A percentile compares a stretch with the other conserved stretches of the same genome.
These are phyloP conservation scores for Posidonia oceanica DNA, from an alignment of 116 monocot species.

Conservation along the genomic window DNA sequence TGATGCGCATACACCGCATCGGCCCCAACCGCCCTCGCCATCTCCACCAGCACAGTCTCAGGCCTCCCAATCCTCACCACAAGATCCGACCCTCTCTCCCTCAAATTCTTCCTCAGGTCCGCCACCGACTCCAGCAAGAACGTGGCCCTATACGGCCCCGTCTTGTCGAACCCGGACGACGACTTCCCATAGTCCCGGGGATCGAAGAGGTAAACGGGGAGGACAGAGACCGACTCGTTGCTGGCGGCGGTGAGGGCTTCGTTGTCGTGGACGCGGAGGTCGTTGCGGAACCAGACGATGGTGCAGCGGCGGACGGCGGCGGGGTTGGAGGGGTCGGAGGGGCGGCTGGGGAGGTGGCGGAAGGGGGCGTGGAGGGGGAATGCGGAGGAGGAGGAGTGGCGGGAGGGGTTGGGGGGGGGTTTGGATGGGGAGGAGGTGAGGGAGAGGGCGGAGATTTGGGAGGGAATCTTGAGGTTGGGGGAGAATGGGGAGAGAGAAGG, in stretches of 20 bases:
- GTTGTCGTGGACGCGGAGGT: conserved; percentile 70
- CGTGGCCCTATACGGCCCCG: conserved; percentile 54
- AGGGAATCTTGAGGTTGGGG: conserved; percentile 26
- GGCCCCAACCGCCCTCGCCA: conserved; percentile 43
- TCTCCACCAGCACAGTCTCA: conserved; percentile 38
- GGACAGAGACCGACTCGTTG: conserved; percentile 49
- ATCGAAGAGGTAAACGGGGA: conserved; percentile 71
- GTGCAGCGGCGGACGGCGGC: conserved; percentile 46
- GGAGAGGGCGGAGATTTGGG: conserved; percentile 29
- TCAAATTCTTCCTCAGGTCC: conserved; percentile 39
- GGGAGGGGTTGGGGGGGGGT: not conserved
- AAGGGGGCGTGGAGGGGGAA: conserved; percentile 26
- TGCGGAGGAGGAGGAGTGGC: conserved; percentile 15
- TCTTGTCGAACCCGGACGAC: conserved; percentile 56
- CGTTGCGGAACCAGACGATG: conserved; percentile 58
- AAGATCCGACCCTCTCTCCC: conserved; percentile 51
- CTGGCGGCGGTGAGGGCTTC: conserved; percentile 44
- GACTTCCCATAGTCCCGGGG: conserved; percentile 62
- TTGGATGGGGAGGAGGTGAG: conserved; percentile 10
- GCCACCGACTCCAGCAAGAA: conserved; percentile 57
- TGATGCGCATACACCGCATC: conserved; percentile 57
- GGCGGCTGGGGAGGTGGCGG: conserved; percentile 28
- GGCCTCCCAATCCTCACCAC: conserved; percentile 51
- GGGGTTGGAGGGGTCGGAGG: conserved; percentile 32
- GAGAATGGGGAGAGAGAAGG: conserved; percentile 11